Base-by-base conservation (phyloP, 225 moss, liverwort and hornwort genomes). In the Sphagnum tenellum region DNA sequence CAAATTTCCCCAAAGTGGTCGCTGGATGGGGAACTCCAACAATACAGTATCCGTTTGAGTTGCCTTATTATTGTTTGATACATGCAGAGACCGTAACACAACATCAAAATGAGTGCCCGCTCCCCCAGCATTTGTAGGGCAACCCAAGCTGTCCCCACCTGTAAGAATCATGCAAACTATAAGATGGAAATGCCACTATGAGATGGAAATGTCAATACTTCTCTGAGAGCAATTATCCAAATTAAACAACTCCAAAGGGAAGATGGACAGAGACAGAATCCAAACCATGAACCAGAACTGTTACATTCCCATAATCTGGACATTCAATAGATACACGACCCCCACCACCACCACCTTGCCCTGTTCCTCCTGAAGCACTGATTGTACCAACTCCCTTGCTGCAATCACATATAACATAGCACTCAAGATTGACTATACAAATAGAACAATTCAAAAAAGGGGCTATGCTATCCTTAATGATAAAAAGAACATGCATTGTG, bases 21-120 rank as follows among this genome's bases (percentile, higher is more conserved):
- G 92, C 29, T 29, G 29, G 73, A 83, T 90, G 47, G 96, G 96
- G 77, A 92, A 89, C 67, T 88, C 96, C 71, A 88, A 79, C 59
- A 96, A 71, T 54, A 92, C 55, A 50, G 96, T 96, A 69, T 96
- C 96, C 8, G 89, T 92, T 56, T 70, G 82, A 53, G 96, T 96
- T 57, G 72, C 78, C 74, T 79, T 81, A 70, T 87, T 76, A 50
- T 75, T 80, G 50, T 96, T 96, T 49, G 89, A 92, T 45, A 96
- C 92, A 51, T 73, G 85, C 73, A 96, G 70, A 71, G 84, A 86
- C 70, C 84, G 89, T 50, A 85, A 82, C 66, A 72, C 65, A 64
- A 86, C 82, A 64, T 96, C 96, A 71, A 90, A 96, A 48, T 79
- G 76, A 66, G 92, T 90, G 59, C 96, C 96, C 51, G 96, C 78